Base-by-base conservation (phyloP, 1,284 basidiomycete species). In the Omphalotus olearius region DNA sequence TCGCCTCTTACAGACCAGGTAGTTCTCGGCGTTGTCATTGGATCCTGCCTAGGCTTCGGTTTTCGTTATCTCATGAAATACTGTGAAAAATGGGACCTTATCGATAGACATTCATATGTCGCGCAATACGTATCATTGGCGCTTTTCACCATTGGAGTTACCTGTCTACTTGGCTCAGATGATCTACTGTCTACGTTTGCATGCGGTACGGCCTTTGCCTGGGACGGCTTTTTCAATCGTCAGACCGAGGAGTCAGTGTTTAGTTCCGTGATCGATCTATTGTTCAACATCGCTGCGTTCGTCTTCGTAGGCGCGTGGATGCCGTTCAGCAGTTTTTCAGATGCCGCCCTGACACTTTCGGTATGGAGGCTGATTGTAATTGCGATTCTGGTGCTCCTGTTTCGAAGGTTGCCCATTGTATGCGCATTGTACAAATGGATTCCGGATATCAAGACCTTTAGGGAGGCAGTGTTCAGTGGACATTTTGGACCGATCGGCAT, bases 191-290 rank as follows among this genome's bases (percentile, higher is more conserved):
- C 95, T 10, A 90, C 96, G 0, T 99, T 99, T 66, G 87, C 88
- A 1, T 98, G 95, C 63, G 97, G 97, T 18, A 88, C 91, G 3
- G 93, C 94, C 1, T 99, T 98, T 64, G 97, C 95, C 0, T 99
- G 96, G 96, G 96, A 99, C 61, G 92, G 95, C 56, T 98, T 97
- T 76, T 98, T 98, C 76, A 95, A 95, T 70, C 83, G 87, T 59
- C 94, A 97, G 60, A 99, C 95, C 1, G 95, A 97, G 66, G 91
- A 95, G 66, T 81, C 90, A 25, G 88, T 95, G 59, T 99, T 99
- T 74, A 93, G 89, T 60, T 94, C 91, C 69, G 96, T 99, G 61
- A 93, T 99, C 64, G 95, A 93, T 67, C 69, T 93, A 57, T 72
- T 95, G 52, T 93, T 95, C 81, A 95, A 95, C 71, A 81, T 90